Conservation (phyloP, 768 basidiomycete genomes). For the Pisolithus orientalis region DNA sequence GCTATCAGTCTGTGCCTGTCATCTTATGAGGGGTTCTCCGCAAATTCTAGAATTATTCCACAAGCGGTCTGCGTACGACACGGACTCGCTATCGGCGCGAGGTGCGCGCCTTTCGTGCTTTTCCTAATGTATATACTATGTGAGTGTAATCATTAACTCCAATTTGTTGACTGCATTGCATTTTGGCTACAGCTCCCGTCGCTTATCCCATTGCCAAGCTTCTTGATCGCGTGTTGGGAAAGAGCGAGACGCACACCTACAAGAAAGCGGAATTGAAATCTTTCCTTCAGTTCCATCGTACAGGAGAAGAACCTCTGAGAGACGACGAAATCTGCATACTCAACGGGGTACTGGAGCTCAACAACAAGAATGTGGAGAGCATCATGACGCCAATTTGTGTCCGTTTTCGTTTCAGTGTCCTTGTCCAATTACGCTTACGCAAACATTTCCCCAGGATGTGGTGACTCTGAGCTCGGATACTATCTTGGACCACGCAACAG, state of each 20-base stretch:
- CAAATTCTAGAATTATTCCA: constrained; percentile 46
- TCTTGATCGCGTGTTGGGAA: constrained; percentile 77
- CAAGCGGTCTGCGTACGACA: constrained; percentile 75
- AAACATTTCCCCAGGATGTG: constrained; percentile 51
- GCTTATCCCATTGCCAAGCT: constrained; percentile 68
- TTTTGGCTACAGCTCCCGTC: constrained; percentile 49
- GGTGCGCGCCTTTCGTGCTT: constrained; percentile 70
- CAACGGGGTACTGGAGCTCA: constrained; percentile 74
- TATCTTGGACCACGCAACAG: constrained; percentile 68
- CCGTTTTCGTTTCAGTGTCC: constrained; percentile 41
- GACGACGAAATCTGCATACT: constrained; percentile 81
- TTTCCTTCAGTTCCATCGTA: constrained; percentile 75
- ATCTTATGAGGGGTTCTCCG: background rate
- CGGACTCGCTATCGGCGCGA: constrained; percentile 76
- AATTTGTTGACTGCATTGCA: background rate
- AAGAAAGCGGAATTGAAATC: constrained; percentile 78
- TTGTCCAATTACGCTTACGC: constrained; percentile 35
- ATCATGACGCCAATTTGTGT: constrained; percentile 84
- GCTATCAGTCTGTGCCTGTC: background rate
- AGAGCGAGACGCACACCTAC: constrained; percentile 65
- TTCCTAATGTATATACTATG: constrained; percentile 62
- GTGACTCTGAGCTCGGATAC: constrained; percentile 74
- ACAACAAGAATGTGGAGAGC: constrained; percentile 63
- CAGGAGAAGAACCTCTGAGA: constrained; percentile 65
- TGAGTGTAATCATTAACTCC: constrained; percentile 8